A percentile compares a stretch with the other conserved stretches of the same genome.
These are phyloP conservation scores for Lichtheimia corymbifera DNA, from an alignment of 371 early-diverging fungal genomes.

Conservation along the genomic window DNA sequence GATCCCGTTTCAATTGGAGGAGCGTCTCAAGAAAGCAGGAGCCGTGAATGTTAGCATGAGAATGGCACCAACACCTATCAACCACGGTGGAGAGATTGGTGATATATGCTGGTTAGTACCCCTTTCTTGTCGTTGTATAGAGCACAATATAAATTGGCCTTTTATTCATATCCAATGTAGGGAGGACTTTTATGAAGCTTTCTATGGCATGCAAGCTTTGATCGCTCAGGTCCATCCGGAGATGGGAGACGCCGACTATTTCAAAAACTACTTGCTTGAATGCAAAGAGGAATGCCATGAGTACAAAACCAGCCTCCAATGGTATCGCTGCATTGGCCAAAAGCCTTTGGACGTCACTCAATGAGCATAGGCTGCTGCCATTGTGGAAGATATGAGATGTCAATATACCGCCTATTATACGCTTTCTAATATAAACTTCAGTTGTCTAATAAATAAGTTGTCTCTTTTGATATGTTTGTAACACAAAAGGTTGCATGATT, in stretches of 20 bases:
- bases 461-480: not conserved
- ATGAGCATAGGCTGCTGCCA: not conserved
- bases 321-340: constrained; percentile 8
- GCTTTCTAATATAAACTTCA: not conserved
- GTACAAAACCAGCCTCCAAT: constrained; percentile 8
- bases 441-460: no score
- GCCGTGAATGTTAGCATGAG: not conserved
- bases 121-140: not conserved
- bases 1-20: not conserved
- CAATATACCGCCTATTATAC: not conserved
- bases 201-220: constrained; percentile 14
- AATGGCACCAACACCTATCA: constrained; percentile 19
- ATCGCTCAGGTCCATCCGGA: constrained; percentile 13
- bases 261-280: constrained; percentile 11
- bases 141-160: not conserved
- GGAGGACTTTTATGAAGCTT: constrained; percentile 27
- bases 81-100: constrained; percentile 12
- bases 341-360: not conserved
- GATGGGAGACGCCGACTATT: constrained; percentile 15
- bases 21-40: constrained; percentile 7
- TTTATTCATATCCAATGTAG: constrained; percentile 5
- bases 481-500: no score
- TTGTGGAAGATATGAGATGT: not conserved
- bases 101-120: constrained; percentile 7
- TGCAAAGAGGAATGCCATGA: constrained; percentile 13